Evolutionary conservation across 2,329 filamentous ascomycete species (phyloP).

Genomic region (Juglanconis sp.): DNA sequence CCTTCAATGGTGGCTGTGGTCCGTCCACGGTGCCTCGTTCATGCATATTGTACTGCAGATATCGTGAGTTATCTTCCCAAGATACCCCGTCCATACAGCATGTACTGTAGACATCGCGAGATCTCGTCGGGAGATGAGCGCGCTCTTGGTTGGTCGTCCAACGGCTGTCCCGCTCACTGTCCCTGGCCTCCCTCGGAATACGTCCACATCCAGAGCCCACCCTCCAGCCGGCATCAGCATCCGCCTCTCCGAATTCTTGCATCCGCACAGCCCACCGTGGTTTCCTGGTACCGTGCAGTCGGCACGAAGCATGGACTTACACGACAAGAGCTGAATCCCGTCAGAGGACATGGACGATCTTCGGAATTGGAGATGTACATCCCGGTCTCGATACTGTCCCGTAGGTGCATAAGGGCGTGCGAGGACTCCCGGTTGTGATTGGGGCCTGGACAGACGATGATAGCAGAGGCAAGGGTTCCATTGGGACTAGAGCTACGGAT

Average conservation of each 20-base stretch:
- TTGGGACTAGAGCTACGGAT: too few species aligned
- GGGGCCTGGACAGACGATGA: too few species aligned
- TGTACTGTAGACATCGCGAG: not conserved
- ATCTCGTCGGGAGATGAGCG: not conserved
- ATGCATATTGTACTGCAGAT: not conserved
- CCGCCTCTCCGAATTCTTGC: not conserved
- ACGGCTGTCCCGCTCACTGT: not conserved
- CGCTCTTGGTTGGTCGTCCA: not conserved
- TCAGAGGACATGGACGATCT: too few species aligned
- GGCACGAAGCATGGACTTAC: too few species aligned
- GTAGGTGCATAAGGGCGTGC: too few species aligned
- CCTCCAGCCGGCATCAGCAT: not conserved
- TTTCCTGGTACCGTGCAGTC: not conserved
- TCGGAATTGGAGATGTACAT: too few species aligned
- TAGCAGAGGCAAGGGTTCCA: too few species aligned
- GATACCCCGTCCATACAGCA: not conserved
- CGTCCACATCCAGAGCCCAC: not conserved
- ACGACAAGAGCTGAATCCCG: too few species aligned
- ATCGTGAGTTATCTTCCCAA: not conserved
- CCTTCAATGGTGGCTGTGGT: not conserved
- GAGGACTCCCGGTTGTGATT: too few species aligned
- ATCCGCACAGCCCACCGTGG: not conserved
- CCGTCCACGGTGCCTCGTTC: not conserved
- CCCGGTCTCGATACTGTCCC: too few species aligned
- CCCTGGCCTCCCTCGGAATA: not conserved